Evolutionary conservation across 139 green algal species (phyloP), one percentile per base, ranked within the genome.

Genomic region (Limnomonas spitsbergensis): DNA sequence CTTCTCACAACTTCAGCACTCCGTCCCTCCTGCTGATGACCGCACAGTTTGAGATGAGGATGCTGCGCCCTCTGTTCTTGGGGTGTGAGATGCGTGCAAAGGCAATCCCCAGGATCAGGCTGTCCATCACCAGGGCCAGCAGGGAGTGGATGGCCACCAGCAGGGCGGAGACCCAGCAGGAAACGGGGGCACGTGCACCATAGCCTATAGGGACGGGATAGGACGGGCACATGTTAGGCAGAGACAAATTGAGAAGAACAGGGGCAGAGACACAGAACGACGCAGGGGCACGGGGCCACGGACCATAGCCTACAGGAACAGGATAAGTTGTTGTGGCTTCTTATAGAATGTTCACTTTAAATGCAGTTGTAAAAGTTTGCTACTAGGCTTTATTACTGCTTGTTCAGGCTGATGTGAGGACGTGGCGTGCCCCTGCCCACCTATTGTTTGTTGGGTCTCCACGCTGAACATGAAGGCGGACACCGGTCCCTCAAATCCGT

Each of bases 1-100:
- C n/a, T n/a, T 84, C 87, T 88, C 77, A 91, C 87, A 98, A 93
- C 75, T 97, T 98, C 37, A 97, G 89, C 34, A 93, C 87, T 75
- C 94, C 94, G 73, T 98, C 93, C 0, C 94, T 77, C 0, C 92
- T 83, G 0, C 88, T 84, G 2, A 98, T 92, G 36, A 88, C 78
- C 1, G 91, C 89, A 9, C 83, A 92, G 72, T 97, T 91, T 1
- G 85, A 93, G 34, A 98, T 94, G 68, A 95, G 87, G 73, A 98
- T 93, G 4, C 92, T 94, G 42, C 93, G 84, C 34, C 85, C 89
- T 31, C 93, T 69, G 66, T 94, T 86, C 82, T 95, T 94, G 67
- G 93, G 91, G 84, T 95, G 90, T 27, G 69, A 84, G 81, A 97
- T 87, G 75, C 87, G 87, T 27, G 89, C 89, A 82, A 97, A 96